Evolutionary conservation across 108 stramenopile species (phyloP).

Genomic region (Fragilaria radians): DNA sequence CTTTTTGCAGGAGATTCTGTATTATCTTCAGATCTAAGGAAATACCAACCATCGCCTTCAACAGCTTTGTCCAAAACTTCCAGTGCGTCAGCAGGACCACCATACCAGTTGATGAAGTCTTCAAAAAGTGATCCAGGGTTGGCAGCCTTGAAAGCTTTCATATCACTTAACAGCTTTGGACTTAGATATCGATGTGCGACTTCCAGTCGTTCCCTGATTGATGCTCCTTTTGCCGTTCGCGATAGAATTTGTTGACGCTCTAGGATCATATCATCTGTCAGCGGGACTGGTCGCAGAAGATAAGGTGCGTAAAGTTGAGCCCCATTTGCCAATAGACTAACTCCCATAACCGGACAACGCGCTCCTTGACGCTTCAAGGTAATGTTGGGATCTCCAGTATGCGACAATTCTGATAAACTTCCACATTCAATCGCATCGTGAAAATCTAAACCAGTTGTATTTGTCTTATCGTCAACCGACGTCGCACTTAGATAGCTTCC

Average conservation of each 20-base stretch:
- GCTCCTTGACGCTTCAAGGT: conserved; percentile 49
- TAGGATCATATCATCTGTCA: conserved; percentile 75
- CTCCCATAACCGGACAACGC: conserved; percentile 65
- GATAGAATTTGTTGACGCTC: conserved; percentile 54
- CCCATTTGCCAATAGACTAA: conserved; percentile 31
- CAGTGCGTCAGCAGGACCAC: conserved; percentile 69
- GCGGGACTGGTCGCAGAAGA: conserved; percentile 62
- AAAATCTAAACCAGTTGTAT: not conserved
- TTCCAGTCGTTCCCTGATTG: conserved; percentile 36
- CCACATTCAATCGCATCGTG: conserved; percentile 13
- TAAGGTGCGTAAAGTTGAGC: conserved; percentile 86
- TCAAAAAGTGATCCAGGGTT: conserved; percentile 65
- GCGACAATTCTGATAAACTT: not conserved
- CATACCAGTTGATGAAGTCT: conserved; percentile 84
- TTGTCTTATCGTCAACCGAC: not conserved
- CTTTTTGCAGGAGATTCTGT: conserved; percentile 26
- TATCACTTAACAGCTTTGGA: conserved; percentile 78
- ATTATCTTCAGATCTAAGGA: conserved; percentile 4
- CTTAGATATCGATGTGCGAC: conserved; percentile 64
- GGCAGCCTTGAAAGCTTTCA: conserved; percentile 85
- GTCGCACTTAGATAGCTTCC: not conserved
- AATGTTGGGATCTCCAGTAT: not conserved
- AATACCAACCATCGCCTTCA: conserved; percentile 6
- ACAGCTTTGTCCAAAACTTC: conserved; percentile 45
- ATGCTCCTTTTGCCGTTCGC: conserved; percentile 4